phyloP scores from a whole-genome alignment of 2,329 filamentous ascomycete species.

The Xylaria sp. region DNA sequence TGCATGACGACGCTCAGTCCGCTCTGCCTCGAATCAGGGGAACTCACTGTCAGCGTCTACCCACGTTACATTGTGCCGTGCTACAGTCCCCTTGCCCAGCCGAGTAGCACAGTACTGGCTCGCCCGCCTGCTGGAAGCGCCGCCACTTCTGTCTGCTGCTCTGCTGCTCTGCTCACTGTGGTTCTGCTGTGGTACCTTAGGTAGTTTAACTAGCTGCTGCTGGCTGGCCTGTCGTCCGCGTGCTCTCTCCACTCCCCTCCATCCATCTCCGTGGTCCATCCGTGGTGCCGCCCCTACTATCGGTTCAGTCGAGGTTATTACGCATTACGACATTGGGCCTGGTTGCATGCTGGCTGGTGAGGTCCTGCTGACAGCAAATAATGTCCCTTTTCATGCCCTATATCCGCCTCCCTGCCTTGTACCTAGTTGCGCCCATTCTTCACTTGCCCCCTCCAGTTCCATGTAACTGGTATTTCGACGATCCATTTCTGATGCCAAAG shows the following conservation, averaged over 20 bases:
- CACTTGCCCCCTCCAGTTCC: constrained; percentile 20
- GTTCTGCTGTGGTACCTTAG: neutral
- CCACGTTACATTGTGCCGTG: constrained; percentile 41
- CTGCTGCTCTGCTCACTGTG: neutral
- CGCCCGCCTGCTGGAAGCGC: constrained; percentile 15
- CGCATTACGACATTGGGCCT: constrained; percentile 30
- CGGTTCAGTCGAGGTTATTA: constrained; percentile 22
- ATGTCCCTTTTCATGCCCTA: constrained; percentile 29
- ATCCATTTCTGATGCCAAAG: constrained; percentile 39
- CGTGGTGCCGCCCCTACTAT: constrained; percentile 22
- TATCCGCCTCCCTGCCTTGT: constrained; percentile 16
- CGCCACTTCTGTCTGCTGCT: constrained; percentile 2
- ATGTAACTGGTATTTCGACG: constrained; percentile 33
- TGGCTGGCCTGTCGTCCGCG: constrained; percentile 13
- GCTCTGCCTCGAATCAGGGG: constrained; percentile 39
- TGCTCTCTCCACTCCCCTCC: constrained; percentile 29
- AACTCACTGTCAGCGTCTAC: constrained; percentile 35
- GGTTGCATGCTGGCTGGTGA: constrained; percentile 18
- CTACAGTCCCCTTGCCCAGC: constrained; percentile 11
- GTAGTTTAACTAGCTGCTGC: neutral
- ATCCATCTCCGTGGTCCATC: constrained; percentile 23
- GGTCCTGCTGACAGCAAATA: constrained; percentile 33
- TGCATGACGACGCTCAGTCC: constrained; percentile 37
- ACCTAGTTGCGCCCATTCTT: constrained; percentile 32
- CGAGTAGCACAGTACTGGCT: constrained; percentile 1